Percentiles rank a stretch among this genome's conserved stretches.
phyloP scores from a whole-genome alignment of 2,329 filamentous ascomycete species.

The Claviceps pazoutovae region DNA sequence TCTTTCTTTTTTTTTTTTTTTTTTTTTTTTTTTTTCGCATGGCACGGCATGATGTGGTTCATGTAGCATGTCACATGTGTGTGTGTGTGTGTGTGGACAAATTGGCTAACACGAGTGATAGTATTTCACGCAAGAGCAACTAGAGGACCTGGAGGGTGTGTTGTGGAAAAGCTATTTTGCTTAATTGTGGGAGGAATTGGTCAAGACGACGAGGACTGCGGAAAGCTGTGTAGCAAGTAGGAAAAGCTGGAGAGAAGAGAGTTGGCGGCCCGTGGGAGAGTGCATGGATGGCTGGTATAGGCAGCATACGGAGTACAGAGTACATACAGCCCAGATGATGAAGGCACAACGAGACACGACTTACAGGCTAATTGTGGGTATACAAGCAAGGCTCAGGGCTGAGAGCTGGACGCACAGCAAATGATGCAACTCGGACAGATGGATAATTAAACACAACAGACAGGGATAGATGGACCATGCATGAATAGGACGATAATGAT shows the following conservation, averaged over 20 bases:
- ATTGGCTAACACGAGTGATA: slow-evolving; percentile 15
- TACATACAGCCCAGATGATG: too few relatives aligned
- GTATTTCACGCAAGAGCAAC: slow-evolving; percentile 80
- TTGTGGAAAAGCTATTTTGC: slow-evolving; percentile 99
- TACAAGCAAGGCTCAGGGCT: too few relatives aligned
- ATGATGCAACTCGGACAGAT: too few relatives aligned
- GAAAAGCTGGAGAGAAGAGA: background rate
- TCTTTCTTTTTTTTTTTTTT: background rate
- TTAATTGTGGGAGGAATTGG: slow-evolving; percentile 22
- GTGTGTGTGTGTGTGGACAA: background rate
- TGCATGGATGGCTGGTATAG: too few relatives aligned
- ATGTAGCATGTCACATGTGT: background rate
- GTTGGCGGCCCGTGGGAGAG: too few relatives aligned
- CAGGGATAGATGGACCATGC: background rate
- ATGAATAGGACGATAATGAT: background rate
- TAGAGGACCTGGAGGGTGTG: slow-evolving; percentile 91
- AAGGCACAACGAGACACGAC: background rate
- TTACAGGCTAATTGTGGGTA: background rate
- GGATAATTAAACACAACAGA: too few relatives aligned
- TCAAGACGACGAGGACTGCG: background rate
- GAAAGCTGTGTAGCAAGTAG: background rate
- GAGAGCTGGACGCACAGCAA: too few relatives aligned
- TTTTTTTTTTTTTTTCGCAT: background rate
- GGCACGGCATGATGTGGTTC: background rate
- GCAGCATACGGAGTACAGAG: too few relatives aligned